phyloP scores from a whole-genome alignment of 352 stramenopile genomes.

The Pythium myriotylum region DNA sequence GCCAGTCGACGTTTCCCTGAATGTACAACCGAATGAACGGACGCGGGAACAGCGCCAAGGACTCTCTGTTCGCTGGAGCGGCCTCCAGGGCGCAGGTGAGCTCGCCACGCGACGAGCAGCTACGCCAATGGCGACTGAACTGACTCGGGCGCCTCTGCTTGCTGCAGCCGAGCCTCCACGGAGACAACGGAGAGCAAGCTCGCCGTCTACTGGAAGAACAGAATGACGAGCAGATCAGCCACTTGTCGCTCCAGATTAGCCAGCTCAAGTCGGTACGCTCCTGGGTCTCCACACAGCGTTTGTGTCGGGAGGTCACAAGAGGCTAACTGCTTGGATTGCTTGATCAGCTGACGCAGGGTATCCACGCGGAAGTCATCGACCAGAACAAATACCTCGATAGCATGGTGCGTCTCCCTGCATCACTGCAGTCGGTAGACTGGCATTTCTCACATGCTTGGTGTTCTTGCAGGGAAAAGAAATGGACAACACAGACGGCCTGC shows the following conservation, averaged over 20 bases:
- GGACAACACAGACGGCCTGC: conserved; percentile 79
- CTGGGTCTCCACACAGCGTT: too few species aligned
- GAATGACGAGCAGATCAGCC: conserved; percentile 88
- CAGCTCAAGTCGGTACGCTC: conserved; percentile 79
- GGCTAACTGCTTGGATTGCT: not conserved
- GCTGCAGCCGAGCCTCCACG: conserved; percentile 36
- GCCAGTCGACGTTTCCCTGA: conserved; percentile 23
- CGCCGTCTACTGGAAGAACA: conserved; percentile 82
- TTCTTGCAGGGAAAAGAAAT: conserved; percentile 76
- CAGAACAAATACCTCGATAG: conserved; percentile 82
- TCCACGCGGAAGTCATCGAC: conserved; percentile 78
- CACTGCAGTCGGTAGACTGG: not conserved
- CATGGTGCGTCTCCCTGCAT: conserved; percentile 54
- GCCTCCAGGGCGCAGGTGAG: conserved; percentile 52
- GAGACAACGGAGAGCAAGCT: conserved; percentile 75
- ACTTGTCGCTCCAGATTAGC: conserved; percentile 86
- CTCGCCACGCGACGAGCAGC: not conserved
- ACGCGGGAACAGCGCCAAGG: conserved; percentile 43
- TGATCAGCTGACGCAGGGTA: conserved; percentile 68
- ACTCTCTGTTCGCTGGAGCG: conserved; percentile 68
- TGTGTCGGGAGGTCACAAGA: too few species aligned
- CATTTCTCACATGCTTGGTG: not conserved
- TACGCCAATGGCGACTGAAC: not conserved
- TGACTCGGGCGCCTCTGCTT: not conserved
- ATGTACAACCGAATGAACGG: conserved; percentile 88